Conservation (phyloP, 2,329 filamentous ascomycete species). For the Sclerotinia trifoliorum region DNA sequence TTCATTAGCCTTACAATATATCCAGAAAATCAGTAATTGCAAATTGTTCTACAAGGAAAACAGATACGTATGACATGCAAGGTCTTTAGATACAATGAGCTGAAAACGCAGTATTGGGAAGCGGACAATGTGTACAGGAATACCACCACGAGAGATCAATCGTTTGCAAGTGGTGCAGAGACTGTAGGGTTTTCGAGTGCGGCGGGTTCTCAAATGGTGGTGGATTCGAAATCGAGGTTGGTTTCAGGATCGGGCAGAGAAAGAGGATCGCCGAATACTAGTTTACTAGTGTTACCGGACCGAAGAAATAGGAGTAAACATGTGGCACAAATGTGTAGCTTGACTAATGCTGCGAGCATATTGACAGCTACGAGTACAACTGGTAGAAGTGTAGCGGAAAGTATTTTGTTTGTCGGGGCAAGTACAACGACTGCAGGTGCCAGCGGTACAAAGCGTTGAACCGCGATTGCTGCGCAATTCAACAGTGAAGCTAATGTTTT, state of each 20-base stretch:
- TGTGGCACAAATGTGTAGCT: not conserved
- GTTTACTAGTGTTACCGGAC: not conserved
- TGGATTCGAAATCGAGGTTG: not conserved
- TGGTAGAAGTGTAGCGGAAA: not conserved
- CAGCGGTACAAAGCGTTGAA: not conserved
- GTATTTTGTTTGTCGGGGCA: not conserved
- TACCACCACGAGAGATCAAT: constrained; percentile 7
- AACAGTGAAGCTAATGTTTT: not conserved
- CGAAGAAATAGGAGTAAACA: not conserved
- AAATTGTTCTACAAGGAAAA: constrained; percentile 56
- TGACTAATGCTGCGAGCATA: not conserved
- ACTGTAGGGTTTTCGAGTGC: not conserved
- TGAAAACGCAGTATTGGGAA: constrained; percentile 44
- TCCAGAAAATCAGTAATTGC: constrained; percentile 60
- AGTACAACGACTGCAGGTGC: not conserved
- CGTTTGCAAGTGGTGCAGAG: not conserved
- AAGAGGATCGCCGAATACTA: not conserved
- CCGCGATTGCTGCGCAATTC: not conserved
- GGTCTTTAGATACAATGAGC: constrained; percentile 49
- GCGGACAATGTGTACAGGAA: constrained; percentile 40
- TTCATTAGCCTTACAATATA: constrained; percentile 54
- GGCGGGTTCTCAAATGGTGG: not conserved
- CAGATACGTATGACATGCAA: constrained; percentile 50
- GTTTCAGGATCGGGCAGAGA: not conserved
- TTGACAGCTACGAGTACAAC: not conserved